Evolutionary conservation across 768 basidiomycete species (phyloP).

Genomic region (Leccinum boreale): DNA sequence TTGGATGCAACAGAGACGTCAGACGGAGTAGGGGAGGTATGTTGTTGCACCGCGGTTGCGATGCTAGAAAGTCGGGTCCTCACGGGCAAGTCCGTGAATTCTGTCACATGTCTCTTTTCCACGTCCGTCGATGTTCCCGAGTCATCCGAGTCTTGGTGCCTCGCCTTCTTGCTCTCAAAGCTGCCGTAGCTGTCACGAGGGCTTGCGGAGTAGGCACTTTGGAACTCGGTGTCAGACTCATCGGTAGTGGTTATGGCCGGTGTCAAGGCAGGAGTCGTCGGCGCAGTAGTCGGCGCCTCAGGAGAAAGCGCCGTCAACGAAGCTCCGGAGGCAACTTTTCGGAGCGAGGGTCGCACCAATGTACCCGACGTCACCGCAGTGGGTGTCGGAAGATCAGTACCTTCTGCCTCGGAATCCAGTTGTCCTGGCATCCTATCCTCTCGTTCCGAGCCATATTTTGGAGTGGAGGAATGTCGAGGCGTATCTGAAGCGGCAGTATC

Average conservation of each 20-base stretch:
- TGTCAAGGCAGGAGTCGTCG: slow-evolving; percentile 37
- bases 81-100: slow-evolving; percentile 34
- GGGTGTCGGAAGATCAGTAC: slow-evolving; percentile 21
- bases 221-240: slow-evolving; percentile 83
- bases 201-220: slow-evolving; percentile 79
- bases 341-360: slow-evolving; percentile 19
- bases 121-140: slow-evolving; percentile 31
- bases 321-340: slow-evolving; percentile 34
- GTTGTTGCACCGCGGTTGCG: slow-evolving; percentile 48
- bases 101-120: slow-evolving; percentile 28
- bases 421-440: slow-evolving; percentile 39
- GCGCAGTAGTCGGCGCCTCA: slow-evolving; percentile 20
- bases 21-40: slow-evolving; percentile 37
- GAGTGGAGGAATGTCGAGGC: slow-evolving; percentile 27
- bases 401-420: slow-evolving; percentile 35
- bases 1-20: slow-evolving; percentile 35
- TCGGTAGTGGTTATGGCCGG: slow-evolving; percentile 46
- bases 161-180: slow-evolving; percentile 30
- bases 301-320: slow-evolving; percentile 27
- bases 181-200: slow-evolving; percentile 65
- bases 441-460: slow-evolving; percentile 23
- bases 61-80: slow-evolving; percentile 58
- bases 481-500: slow-evolving; percentile 26
- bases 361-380: slow-evolving; percentile 30
- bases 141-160: slow-evolving; percentile 28